A percentile compares a stretch with the other conserved stretches of the same genome.
These are phyloP conservation scores for Calcarisporium arbuscula DNA, from an alignment of 2,329 filamentous ascomycete genomes.

Conservation along the genomic window DNA sequence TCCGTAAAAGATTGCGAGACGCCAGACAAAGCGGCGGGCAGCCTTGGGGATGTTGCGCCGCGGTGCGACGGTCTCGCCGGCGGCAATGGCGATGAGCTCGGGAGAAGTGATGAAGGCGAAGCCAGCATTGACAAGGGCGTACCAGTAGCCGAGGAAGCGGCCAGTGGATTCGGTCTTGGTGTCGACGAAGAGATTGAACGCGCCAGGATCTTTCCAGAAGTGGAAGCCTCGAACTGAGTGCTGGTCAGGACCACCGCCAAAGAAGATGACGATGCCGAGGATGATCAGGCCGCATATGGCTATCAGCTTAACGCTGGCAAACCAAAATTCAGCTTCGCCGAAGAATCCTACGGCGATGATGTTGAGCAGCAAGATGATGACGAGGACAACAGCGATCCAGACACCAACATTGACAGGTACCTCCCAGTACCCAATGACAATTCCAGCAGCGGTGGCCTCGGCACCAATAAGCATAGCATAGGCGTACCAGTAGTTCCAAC, in stretches of 20 bases:
- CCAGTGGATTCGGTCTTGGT: conserved; percentile 39
- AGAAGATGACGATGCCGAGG: conserved; percentile 48
- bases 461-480: conserved; percentile 53
- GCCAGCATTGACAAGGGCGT: conserved; percentile 48
- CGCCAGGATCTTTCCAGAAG: conserved; percentile 32
- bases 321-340: conserved; percentile 57
- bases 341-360: conserved; percentile 51
- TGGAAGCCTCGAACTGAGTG: conserved; percentile 38
- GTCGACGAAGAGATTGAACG: conserved; percentile 41
- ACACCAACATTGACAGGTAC: conserved; percentile 44
- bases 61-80: conserved; percentile 58
- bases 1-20: conserved; percentile 58
- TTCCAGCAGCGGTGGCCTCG: conserved; percentile 50
- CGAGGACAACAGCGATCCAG: conserved; percentile 53
- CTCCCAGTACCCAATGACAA: conserved; percentile 57
- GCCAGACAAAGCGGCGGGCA: conserved; percentile 54
- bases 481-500: conserved; percentile 59
- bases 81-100: conserved; percentile 58
- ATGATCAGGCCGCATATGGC: conserved; percentile 53
- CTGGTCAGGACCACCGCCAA: conserved; percentile 47
- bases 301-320: conserved; percentile 54
- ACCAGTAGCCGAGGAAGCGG: conserved; percentile 53
- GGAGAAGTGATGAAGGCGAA: conserved; percentile 58
- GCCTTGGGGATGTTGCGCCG: conserved; percentile 62
- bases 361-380: conserved; percentile 49